Conservation (phyloP, 1,139 yeast species). For the Geotrichum reessii region DNA sequence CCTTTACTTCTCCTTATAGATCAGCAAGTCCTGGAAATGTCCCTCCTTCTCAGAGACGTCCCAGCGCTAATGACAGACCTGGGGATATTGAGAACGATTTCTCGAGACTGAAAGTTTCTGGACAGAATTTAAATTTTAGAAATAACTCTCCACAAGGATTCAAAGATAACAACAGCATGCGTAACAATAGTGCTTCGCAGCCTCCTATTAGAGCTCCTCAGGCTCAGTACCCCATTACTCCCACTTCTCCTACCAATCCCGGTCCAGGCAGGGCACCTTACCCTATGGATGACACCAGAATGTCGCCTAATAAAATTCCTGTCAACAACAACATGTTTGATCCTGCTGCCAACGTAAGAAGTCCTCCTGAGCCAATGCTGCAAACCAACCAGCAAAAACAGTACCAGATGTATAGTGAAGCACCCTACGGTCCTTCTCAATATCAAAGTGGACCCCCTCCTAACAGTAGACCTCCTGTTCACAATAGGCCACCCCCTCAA, state of each 20-base stretch:
- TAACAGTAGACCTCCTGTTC: background rate
- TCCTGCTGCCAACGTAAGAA: background rate
- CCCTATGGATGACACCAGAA: background rate
- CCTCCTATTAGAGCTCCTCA: background rate
- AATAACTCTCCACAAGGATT: background rate
- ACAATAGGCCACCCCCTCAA: background rate
- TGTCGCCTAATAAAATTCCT: background rate
- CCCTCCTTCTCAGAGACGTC: background rate
- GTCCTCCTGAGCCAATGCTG: background rate
- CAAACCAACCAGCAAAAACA: constrained; percentile 9
- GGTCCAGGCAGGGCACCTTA: background rate
- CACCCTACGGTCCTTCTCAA: constrained; percentile 5
- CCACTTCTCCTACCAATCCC: background rate
- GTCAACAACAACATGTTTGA: background rate
- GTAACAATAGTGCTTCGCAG: background rate
- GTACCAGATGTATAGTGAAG: constrained; percentile 5
- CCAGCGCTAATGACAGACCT: background rate
- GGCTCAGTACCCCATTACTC: background rate
- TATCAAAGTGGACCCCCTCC: background rate
- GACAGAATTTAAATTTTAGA: background rate
- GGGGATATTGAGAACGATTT: constrained; percentile 2
- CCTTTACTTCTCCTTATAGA: background rate
- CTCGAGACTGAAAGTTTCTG: background rate
- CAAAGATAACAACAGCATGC: background rate
- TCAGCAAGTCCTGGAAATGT: background rate